Conservation (phyloP, 306 rosid species). For the Quercus berberidifolia region DNA sequence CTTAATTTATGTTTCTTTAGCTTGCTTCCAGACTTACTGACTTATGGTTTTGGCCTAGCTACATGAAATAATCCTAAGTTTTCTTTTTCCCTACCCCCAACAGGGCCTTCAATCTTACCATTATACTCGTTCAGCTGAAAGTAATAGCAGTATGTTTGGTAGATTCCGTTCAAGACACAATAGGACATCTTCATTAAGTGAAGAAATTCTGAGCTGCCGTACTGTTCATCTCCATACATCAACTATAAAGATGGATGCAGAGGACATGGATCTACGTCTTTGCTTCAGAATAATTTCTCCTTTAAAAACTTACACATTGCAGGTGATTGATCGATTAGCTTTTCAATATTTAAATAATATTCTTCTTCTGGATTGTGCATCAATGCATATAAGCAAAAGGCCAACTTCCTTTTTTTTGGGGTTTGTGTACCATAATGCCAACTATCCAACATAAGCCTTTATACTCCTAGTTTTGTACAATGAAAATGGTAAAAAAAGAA, state of each 20-base stretch:
- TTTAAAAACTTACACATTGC: conserved; percentile 69
- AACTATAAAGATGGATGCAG: conserved; percentile 90
- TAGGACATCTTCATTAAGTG: conserved; percentile 53
- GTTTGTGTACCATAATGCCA: not conserved
- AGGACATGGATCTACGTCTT: conserved; percentile 87
- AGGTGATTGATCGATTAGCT: conserved; percentile 57
- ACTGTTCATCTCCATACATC: conserved; percentile 80
- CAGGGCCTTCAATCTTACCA: conserved; percentile 73
- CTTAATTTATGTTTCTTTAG: not conserved
- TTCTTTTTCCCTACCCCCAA: conserved; percentile 21
- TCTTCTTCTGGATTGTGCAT: not conserved
- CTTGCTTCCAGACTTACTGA: not conserved
- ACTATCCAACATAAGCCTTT: not conserved
- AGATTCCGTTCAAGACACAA: conserved; percentile 86
- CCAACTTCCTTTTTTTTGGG: not conserved
- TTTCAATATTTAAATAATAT: not conserved
- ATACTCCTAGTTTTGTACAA: not conserved
- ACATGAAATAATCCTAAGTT: conserved; percentile 12
- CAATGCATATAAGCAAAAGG: not conserved
- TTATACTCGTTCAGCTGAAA: conserved; percentile 58
- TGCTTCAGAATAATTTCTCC: conserved; percentile 98
- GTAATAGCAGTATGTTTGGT: conserved; percentile 77
- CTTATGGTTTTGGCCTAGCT: not conserved
- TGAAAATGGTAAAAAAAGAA: not conserved
- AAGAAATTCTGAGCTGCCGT: conserved; percentile 67